Evolutionary conservation across 306 rosid species (phyloP), one percentile per base, ranked within the genome.

Genomic region (Phaseolus lunatus): DNA sequence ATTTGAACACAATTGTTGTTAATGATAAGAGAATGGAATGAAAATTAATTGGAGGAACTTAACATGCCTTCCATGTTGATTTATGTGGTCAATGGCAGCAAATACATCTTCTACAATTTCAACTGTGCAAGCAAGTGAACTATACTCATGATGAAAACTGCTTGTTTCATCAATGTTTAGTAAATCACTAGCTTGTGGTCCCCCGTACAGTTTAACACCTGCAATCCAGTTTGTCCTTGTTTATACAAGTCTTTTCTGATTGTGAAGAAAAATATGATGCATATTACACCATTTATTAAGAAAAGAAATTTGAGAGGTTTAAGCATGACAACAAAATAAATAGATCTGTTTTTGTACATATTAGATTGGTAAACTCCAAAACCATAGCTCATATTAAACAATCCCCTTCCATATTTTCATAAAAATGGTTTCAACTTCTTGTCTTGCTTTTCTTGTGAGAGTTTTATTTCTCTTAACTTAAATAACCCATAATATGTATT

Each of bases 51-150:
- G 2, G 7, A 77, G 41, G 47, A 61, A 2, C 53, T 20, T 10
- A 73, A 61, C 82, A 43, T 83, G 81, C 98, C 97, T 92, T 87
- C 95, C 98, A 81, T 89, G 80, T 72, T 76, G 70, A 73, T 85
- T 81, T 72, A 94, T 92, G 86, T 90, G 98, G 58, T 89, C 84
- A 83, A 90, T 87, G 71, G 98, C 98, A 72, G 88, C 84, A 62
- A 49, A 77, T 24, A 94, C 89, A 61, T 94, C 96, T 19, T 89
- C 97, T 39, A 92, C 97, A 52, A 94, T 84, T 85, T 94, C 97
- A 61, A 94, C 72, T 20, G 96, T 83, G 88, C 96, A 94, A 65
- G 96, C 87, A 83, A 89, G 57, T 68, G 92, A 85, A 74, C 93
- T 88, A 70, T 90, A 92, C 81, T 94, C 98, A 4, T 84, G 88